Evolutionary conservation across 768 basidiomycete species (phyloP).

Genomic region (Hericium coralloides): DNA sequence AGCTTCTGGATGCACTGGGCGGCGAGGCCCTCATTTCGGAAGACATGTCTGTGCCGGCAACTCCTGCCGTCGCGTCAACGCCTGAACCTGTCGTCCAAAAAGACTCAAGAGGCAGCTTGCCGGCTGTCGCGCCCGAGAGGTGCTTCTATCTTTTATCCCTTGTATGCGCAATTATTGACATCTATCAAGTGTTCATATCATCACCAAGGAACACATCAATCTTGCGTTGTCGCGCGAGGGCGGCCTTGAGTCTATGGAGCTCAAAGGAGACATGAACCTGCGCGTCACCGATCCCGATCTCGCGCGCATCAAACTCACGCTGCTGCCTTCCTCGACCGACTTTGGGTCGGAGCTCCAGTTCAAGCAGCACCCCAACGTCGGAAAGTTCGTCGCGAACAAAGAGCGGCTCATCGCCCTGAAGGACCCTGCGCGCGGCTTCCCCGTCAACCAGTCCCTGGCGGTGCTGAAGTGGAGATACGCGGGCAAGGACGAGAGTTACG

Average conservation of each 20-base stretch:
- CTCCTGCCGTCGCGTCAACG: conserved; percentile 39
- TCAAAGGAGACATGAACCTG: conserved; percentile 93
- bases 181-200: conserved; percentile 65
- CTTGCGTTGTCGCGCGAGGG: conserved; percentile 84
- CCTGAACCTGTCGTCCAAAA: conserved; percentile 36
- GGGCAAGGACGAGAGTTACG: conserved; percentile 84
- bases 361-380: conserved; percentile 95
- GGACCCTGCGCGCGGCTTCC: conserved; percentile 76
- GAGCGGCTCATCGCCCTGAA: conserved; percentile 73
- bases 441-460: conserved; percentile 75
- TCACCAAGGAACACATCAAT: conserved; percentile 76
- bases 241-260: conserved; percentile 80
- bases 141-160: conserved; percentile 18
- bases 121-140: conserved; percentile 72
- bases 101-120: conserved; percentile 54
- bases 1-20: conserved; percentile 81
- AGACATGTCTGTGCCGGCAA: conserved; percentile 41
- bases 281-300: conserved; percentile 70
- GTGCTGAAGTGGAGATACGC: conserved; percentile 92
- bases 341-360: conserved; percentile 75
- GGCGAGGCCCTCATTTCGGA: conserved; percentile 58
- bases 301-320: conserved; percentile 60
- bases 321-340: conserved; percentile 47
- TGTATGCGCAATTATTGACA: background rate
- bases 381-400: conserved; percentile 65